Evolutionary conservation across 1,284 basidiomycete genomes (phyloP).

Genomic region (Crocinoboletus sp.): DNA sequence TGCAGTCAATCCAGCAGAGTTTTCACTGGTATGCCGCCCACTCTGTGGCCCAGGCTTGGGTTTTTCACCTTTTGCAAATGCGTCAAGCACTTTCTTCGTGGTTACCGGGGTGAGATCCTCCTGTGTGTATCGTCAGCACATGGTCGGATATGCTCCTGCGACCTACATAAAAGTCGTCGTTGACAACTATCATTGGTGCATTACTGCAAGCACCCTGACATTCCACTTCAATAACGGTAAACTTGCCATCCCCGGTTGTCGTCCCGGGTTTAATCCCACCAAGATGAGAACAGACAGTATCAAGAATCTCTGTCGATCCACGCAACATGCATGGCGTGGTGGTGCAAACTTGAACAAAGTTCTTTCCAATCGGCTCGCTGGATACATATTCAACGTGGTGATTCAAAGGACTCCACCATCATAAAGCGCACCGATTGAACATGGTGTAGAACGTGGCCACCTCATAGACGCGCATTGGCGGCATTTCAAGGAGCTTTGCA

Average conservation of each 20-base stretch:
- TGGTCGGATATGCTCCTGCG: not conserved
- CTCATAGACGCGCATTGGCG: slow-evolving; percentile 99
- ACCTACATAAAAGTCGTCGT: slow-evolving; percentile 93
- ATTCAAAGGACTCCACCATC: not conserved
- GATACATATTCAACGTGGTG: slow-evolving; percentile 2
- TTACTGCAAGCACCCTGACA: slow-evolving; percentile 98
- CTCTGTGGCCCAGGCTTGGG: slow-evolving; percentile 93
- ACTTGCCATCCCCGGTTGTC: slow-evolving; percentile 94
- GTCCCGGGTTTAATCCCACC: slow-evolving; percentile 84
- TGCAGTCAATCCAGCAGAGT: slow-evolving; percentile 84
- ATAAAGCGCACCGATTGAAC: slow-evolving; percentile 79
- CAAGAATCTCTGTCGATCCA: slow-evolving; percentile 86
- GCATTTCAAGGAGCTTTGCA: slow-evolving; percentile 90
- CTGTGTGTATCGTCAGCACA: slow-evolving; percentile 36
- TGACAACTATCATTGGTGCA: slow-evolving; percentile 98
- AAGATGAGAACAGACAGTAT: slow-evolving; percentile 82
- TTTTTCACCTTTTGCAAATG: slow-evolving; percentile 81
- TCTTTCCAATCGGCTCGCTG: slow-evolving; percentile 91
- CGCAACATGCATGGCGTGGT: slow-evolving; percentile 98
- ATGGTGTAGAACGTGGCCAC: slow-evolving; percentile 99
- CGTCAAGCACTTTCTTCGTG: slow-evolving; percentile 85
- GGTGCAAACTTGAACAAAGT: slow-evolving; percentile 98
- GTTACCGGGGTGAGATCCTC: slow-evolving; percentile 96
- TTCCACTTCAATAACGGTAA: slow-evolving; percentile 97
- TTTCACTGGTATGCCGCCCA: slow-evolving; percentile 83